Percentiles rank a stretch among this genome's conserved stretches.
phyloP scores from a whole-genome alignment of 176 grass and related monocot genomes.

The Triticum urartu region DNA sequence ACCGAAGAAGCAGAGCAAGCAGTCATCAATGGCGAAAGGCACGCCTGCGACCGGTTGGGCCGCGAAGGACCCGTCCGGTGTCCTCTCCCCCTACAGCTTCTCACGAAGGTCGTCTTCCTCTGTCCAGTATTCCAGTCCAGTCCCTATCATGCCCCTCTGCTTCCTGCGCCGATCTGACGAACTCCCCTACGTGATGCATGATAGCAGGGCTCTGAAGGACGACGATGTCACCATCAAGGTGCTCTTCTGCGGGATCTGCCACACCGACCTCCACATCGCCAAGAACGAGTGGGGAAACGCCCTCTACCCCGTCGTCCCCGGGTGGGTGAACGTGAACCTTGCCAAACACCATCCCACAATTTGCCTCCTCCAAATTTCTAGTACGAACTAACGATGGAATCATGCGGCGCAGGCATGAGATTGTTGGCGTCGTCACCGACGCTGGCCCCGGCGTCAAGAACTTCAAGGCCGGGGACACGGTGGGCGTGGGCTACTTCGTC shows the following conservation, averaged over 20 bases:
- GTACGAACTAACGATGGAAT: no score
- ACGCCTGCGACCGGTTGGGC: neutral
- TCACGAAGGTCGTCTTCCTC: neutral
- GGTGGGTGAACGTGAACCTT: slow-evolving; percentile 10
- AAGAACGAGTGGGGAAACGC: slow-evolving; percentile 53
- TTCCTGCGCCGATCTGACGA: neutral
- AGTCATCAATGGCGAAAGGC: neutral
- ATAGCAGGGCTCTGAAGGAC: slow-evolving; percentile 10
- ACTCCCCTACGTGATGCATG: neutral
- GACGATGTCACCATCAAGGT: slow-evolving; percentile 48
- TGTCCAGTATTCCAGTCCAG: no score
- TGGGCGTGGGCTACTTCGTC: slow-evolving; percentile 27
- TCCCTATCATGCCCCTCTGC: neutral
- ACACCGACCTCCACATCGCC: slow-evolving; percentile 49
- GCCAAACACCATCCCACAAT: no score
- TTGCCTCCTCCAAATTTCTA: no score
- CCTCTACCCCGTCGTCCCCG: slow-evolving; percentile 46
- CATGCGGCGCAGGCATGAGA: neutral
- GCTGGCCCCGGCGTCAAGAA: slow-evolving; percentile 12
- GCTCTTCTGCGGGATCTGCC: slow-evolving; percentile 50
- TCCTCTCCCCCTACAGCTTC: neutral
- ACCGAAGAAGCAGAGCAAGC: neutral
- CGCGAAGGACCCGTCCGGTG: neutral
- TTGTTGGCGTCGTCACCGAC: slow-evolving; percentile 10
- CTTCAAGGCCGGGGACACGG: slow-evolving; percentile 32